Evolutionary conservation across 2,329 filamentous ascomycete species (phyloP), one percentile per base, ranked within the genome.

Genomic region (Huntiella moniliformis): DNA sequence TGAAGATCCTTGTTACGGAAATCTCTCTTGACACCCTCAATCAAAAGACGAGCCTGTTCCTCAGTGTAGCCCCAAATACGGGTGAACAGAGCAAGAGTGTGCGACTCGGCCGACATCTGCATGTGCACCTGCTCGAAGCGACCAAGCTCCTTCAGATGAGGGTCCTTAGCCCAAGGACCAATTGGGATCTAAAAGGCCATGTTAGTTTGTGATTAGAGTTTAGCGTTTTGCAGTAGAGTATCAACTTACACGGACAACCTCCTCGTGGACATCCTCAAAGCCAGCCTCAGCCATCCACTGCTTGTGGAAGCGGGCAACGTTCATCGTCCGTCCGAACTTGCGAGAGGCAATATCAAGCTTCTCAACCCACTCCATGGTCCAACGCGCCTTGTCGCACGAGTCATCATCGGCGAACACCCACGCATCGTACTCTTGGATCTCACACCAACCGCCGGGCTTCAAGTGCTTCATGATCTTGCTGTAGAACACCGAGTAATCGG

Each of bases 91-190:
- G 62, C 62, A 0, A 60, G 61, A 1, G 60, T 63, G 44, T 65
- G 60, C 8, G 62, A 63, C 39, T 61, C 62, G 2, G 61, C 61
- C 12, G 61, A 61, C 62, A 64, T 63, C 45, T 64, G 61, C 61
- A 64, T 63, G 38, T 64, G 60, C 0, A 58, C 53, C 38, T 59
- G 53, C 53, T 63, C 61, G 42, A 56, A 63, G 1, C 53, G 53
- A 34, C 61, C 61, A 0, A 63, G 51, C 41, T 63, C 60, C 45
- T 63, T 63, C 33, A 63, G 49, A 2, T 52, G 48, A 3, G 56
- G 55, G 1, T 63, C 58, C 44, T 60, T 63, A 18, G 60, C 56
- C 61, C 61, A 63, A 0, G 59, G 56, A 0, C 61, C 61, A 7
- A 63, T 59, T 1, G 61, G 61, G 52, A 63, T 61, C 57, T 63